Evolutionary conservation across 2,329 filamentous ascomycete species (phyloP), one percentile per base, ranked within the genome.

Genomic region (Aschersonia sp.): DNA sequence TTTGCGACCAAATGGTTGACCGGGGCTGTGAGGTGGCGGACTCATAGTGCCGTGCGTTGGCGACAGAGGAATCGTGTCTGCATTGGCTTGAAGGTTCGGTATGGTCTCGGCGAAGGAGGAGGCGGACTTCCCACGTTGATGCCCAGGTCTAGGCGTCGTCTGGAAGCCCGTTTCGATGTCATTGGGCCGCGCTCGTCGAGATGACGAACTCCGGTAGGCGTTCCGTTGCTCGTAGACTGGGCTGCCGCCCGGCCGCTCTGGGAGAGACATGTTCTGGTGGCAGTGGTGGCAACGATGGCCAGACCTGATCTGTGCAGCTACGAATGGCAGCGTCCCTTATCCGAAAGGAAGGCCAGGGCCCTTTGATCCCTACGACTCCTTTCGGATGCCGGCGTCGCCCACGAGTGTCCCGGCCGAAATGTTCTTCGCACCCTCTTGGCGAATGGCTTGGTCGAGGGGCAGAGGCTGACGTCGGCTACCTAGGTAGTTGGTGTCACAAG

Each of bases 111-210:
- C 68, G 59, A 75, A 76, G 42, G 78, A 80, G 52, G 71, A 71
- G 56, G 66, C 69, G 52, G 78, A 81, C 54, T 66, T 71, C 63
- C 70, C 73, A 68, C 75, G 76, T 59, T 71, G 65, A 66, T 77
- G 67, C 58, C 52, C 63, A 57, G 52, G 60, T 57, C 56, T 64
- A 45, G 55, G 57, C 50, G 69, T 66, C 47, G 63, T 66, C 54
- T 74, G 75, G 45, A 66, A 65, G 48, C 77, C 80, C 39, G 80
- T 70, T 62, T 94, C 87, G 57, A 85, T 69, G 60, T 94, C 86
- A 49, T 75, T 74, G 44, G 79, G 77, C 50, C 75, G 75, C 46
- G 68, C 71, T 55, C 83, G 79, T 57, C 84, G 78, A 47, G 80
- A 78, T 30, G 78, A 75, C 42, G 83, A 82, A 53, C 81, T 79